Evolutionary conservation across 1,284 basidiomycete species (phyloP), one percentile per base, ranked within the genome.

Genomic region (Sutorius eximius): DNA sequence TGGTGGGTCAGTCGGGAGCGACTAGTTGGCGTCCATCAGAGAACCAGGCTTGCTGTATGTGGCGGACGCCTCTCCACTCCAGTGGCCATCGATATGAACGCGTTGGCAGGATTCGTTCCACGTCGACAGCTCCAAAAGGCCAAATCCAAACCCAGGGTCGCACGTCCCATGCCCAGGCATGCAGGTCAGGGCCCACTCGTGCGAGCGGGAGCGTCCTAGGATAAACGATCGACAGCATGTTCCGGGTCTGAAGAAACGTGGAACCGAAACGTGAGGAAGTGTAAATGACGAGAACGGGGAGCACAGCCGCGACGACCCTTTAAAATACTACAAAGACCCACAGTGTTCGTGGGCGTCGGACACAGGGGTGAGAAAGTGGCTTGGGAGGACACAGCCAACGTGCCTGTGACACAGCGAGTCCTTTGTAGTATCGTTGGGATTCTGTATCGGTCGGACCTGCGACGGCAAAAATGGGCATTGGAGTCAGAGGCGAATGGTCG

Each of bases 111-210:
- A 8, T 34, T 32, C 4, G 34, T 7, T 43, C 52, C 57, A 16
- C 12, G 36, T 41, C 20, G 18, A 32, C 20, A 27, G 33, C 2
- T 45, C 33, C 33, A 50, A 22, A 29, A 24, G 41, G 10, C 40
- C 48, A 48, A 38, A 49, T 38, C 11, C 40, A 11, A 38, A 16
- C 20, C 18, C 3, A 58, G 40, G 49, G 58, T 43, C 46, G 13
- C 44, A 53, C 41, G 46, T 24, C 42, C 36, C n/a, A 7, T 46
- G 45, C 22, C 34, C 42, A 41, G 16, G 45, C 59, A 51, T 34
- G 40, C 24, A 64, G 62, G 60, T 12, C 60, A 61, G 60, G 60
- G 62, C 40, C 6, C 7, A 36, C 2, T 13, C 57, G 62, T 65
- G 62, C 57, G 62, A 61, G 60, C 32, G 49, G 46, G 44, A 16